phyloP scores from a whole-genome alignment of 1,284 basidiomycete species.

The Pseudozyma flocculosa region DNA sequence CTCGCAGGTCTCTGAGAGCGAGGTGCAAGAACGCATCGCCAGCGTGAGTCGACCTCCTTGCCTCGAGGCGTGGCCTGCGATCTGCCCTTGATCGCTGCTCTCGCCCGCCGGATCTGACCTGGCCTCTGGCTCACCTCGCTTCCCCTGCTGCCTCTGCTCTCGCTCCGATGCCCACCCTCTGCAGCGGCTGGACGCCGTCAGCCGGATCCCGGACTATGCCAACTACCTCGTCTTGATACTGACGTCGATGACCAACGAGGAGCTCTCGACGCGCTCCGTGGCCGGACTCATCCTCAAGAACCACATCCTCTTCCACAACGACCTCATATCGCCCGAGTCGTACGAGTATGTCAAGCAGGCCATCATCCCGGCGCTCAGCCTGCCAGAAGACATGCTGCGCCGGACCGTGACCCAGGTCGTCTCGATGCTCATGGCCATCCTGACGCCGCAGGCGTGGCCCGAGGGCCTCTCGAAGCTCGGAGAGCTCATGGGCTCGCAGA shows the following conservation, averaged over 20 bases:
- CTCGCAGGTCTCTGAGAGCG: slow-evolving; percentile 47
- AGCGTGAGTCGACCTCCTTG: slow-evolving; percentile 22
- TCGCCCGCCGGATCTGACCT: no score
- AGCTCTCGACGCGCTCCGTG: slow-evolving; percentile 87
- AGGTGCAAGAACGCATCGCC: slow-evolving; percentile 48
- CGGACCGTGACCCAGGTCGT: slow-evolving; percentile 56
- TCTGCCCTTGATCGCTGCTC: neutral
- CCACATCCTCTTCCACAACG: slow-evolving; percentile 63
- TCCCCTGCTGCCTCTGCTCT: neutral
- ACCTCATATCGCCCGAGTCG: slow-evolving; percentile 44
- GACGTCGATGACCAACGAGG: slow-evolving; percentile 75
- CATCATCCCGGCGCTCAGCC: slow-evolving; percentile 52
- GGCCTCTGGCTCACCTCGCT: neutral
- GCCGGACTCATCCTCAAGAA: slow-evolving; percentile 98
- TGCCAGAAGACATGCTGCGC: slow-evolving; percentile 52
- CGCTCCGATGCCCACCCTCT: neutral
- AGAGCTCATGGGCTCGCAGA: slow-evolving; percentile 43
- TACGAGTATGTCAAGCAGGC: slow-evolving; percentile 53
- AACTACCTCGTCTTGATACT: slow-evolving; percentile 94
- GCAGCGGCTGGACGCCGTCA: slow-evolving; percentile 49
- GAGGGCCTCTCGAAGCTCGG: slow-evolving; percentile 50
- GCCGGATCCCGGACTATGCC: slow-evolving; percentile 67
- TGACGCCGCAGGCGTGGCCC: slow-evolving; percentile 51
- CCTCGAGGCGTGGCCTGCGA: no score
- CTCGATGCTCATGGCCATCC: slow-evolving; percentile 54